Conservation (phyloP, 2,329 filamentous ascomycete genomes). For the Cytospora piceae region DNA sequence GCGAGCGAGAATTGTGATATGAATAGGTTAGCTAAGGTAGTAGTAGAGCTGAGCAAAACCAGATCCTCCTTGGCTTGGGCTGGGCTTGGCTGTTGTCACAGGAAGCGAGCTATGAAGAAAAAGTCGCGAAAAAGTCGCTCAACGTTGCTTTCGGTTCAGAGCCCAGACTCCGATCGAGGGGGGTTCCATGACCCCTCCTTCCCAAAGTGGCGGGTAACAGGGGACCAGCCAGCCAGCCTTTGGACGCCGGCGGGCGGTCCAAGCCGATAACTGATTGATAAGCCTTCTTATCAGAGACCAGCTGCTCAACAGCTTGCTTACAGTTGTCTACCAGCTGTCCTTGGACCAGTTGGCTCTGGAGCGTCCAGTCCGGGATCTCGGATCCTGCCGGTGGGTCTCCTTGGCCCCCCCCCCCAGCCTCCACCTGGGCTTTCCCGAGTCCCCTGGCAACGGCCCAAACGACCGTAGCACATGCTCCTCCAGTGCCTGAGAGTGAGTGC, state of each 20-base stretch:
- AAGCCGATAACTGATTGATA: background rate
- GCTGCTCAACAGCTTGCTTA: background rate
- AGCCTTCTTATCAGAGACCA: background rate
- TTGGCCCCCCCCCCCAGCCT: background rate
- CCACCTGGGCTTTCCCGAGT: background rate
- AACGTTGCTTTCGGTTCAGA: background rate
- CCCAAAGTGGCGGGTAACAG: conserved; percentile 12
- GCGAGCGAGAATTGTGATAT: background rate
- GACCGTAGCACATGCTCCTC: too few relatives aligned
- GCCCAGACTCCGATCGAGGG: background rate
- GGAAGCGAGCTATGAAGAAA: background rate
- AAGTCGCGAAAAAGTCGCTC: conserved; percentile 2
- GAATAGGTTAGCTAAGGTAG: background rate
- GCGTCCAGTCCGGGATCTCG: background rate
- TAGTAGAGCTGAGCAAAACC: background rate
- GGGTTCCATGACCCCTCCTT: conserved; percentile 24
- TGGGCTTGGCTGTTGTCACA: background rate
- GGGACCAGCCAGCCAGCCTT: background rate
- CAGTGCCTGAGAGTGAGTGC: too few relatives aligned
- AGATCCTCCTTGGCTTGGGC: background rate
- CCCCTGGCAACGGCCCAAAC: background rate
- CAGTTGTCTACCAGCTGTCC: background rate
- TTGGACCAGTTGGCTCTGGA: background rate
- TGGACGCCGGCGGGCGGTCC: too few relatives aligned
- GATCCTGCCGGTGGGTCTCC: background rate